Evolutionary conservation across 768 basidiomycete genomes (phyloP).

Genomic region (Pholiota molesta): DNA sequence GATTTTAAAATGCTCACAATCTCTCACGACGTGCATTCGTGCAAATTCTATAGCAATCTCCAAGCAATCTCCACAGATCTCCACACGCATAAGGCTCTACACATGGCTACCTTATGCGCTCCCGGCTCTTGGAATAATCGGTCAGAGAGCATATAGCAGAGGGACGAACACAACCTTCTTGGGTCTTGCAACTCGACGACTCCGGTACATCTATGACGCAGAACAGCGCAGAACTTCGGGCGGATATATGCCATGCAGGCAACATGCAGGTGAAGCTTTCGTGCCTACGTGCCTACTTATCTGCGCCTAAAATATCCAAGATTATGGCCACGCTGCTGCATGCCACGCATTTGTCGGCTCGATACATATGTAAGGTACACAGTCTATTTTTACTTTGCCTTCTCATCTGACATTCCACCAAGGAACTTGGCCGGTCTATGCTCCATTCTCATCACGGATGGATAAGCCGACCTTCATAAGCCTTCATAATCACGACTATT

Average conservation of each 20-base stretch:
- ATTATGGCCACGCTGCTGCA: background rate
- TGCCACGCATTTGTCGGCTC: background rate
- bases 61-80: background rate
- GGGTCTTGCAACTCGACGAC: too few relatives aligned
- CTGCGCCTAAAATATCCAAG: background rate
- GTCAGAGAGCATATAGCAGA: background rate
- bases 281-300: background rate
- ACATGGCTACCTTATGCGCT: background rate
- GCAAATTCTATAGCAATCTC: background rate
- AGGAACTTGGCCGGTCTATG: background rate
- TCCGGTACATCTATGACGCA: too few relatives aligned
- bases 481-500: background rate
- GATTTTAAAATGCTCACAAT: background rate
- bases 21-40: background rate
- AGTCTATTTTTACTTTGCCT: background rate
- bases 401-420: background rate
- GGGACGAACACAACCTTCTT: too few relatives aligned
- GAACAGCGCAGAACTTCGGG: too few relatives aligned
- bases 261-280: background rate
- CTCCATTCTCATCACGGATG: conserved; percentile 1
- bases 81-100: background rate
- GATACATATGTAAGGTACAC: background rate
- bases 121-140: background rate
- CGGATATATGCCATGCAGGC: background rate
- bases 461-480: background rate